Evolutionary conservation across 805 yeast genomes (phyloP), one percentile per base, ranked within the genome.

Genomic region (Cyberlindnera bimundalis): DNA sequence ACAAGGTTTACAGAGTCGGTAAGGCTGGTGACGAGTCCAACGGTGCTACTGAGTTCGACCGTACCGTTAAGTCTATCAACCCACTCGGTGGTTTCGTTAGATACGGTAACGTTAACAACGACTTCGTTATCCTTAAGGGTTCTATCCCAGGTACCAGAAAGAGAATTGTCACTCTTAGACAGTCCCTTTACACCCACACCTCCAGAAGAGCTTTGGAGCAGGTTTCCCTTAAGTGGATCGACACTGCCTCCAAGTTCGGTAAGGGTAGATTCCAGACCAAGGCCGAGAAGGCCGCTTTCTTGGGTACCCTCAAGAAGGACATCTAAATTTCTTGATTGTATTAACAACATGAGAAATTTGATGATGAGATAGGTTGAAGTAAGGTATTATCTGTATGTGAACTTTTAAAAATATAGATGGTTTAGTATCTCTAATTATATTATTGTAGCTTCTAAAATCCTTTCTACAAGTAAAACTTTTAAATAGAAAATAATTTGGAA

Each of bases 251-350:
- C 68, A 90, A 91, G 78, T 93, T 93, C 90, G 99, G 99, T 85
- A 95, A 93, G 88, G 99, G 99, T 82, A 93, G 99, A 84, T 93
- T 93, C 98, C 99, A 93, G 81, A 93, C 99, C 68, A 96, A 97
- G 66, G 98, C 97, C 73, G 99, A 93, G 83, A 95, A 95, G 90
- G 89, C 84, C 70, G 95, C 99, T 70, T 93, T 93, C 91, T 66
- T 90, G 80, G 99, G 99, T 80, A 91, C 99, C 68, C 84, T 93
- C 73, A 93, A 93, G 96, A 90, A 87, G 84, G 97, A 90, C 75
- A 81, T 87, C 70, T 76, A 80, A 68, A 41, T 57, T 49, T 33
- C 32, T 34, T 45, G 43, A 33, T 29, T 35, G 37, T 29, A 23
- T 41, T 33, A 35, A 39, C 39, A 37, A 34, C 33, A 25, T 30